These are phyloP conservation scores for Tetrahymena malaccensis DNA, from an alignment of 73 alveolate species.

Conservation along the genomic window DNA sequence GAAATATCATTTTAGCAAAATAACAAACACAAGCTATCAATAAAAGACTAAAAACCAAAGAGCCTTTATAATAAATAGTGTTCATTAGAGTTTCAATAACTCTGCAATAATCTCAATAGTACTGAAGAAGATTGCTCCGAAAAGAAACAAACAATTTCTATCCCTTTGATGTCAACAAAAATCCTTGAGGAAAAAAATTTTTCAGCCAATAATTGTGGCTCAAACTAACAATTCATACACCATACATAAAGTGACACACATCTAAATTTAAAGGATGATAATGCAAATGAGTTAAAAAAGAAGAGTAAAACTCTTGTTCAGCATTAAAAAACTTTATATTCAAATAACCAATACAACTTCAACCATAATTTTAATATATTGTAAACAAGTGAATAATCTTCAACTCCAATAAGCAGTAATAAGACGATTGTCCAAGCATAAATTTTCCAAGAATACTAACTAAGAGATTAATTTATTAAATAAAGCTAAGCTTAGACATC, in stretches of 20 bases:
- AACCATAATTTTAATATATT: too few species aligned
- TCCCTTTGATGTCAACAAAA: neutral
- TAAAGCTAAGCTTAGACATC: neutral
- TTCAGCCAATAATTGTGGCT: neutral
- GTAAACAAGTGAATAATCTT: neutral
- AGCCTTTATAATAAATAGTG: neutral
- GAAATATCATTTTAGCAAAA: neutral
- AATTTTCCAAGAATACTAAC: neutral
- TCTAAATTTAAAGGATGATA: neutral
- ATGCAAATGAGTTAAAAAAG: neutral
- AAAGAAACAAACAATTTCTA: neutral
- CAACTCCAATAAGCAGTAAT: neutral
- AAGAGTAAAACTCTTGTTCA: neutral
- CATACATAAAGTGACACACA: neutral
- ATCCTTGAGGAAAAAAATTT: neutral
- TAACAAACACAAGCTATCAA: too few species aligned
- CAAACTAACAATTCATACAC: neutral
- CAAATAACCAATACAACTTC: neutral
- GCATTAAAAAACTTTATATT: neutral
- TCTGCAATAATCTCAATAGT: neutral
- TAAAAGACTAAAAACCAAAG: neutral
- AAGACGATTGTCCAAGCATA: neutral
- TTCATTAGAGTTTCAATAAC: neutral
- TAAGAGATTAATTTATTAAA: neutral
- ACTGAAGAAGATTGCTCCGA: neutral